Evolutionary conservation across 176 grass and related monocot genomes (phyloP).

Genomic region (Triticum monococcum): DNA sequence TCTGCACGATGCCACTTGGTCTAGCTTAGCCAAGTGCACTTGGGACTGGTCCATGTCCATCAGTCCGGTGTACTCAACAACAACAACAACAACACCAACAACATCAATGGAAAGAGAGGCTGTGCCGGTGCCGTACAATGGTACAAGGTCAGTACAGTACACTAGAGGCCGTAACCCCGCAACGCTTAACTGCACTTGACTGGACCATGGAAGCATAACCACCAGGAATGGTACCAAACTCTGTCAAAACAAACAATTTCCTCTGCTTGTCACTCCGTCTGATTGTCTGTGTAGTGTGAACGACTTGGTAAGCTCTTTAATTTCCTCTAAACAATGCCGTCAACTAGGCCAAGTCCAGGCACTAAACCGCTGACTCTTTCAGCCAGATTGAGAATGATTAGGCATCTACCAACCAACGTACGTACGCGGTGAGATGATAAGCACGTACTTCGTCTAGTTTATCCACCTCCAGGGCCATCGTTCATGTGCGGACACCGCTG

Average conservation of each 20-base stretch:
- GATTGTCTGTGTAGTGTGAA: not conserved
- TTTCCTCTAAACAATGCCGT: not conserved
- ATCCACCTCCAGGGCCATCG: conserved; percentile 20
- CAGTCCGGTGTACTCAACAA: not conserved
- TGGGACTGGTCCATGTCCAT: not conserved
- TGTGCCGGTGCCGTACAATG: not conserved
- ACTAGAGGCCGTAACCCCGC: not conserved
- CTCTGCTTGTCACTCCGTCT: not conserved
- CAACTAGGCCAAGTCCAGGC: not conserved
- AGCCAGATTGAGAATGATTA: conserved; percentile 24
- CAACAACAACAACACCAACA: too few relatives aligned
- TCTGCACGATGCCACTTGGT: not conserved
- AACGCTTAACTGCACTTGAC: not conserved
- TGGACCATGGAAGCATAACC: not conserved
- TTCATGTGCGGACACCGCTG: conserved; percentile 48
- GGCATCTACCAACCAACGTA: not conserved
- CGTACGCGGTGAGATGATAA: conserved; percentile 1
- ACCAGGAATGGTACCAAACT: not conserved
- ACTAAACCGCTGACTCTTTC: conserved; percentile 29
- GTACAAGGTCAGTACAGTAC: not conserved
- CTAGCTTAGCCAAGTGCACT: not conserved
- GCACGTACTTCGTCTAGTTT: not conserved
- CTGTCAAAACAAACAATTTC: not conserved
- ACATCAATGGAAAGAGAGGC: too few relatives aligned
- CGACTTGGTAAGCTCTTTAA: conserved; percentile 5